These are phyloP conservation scores for Curvularia lunata DNA, from an alignment of 2,329 filamentous ascomycete genomes.

Conservation along the genomic window DNA sequence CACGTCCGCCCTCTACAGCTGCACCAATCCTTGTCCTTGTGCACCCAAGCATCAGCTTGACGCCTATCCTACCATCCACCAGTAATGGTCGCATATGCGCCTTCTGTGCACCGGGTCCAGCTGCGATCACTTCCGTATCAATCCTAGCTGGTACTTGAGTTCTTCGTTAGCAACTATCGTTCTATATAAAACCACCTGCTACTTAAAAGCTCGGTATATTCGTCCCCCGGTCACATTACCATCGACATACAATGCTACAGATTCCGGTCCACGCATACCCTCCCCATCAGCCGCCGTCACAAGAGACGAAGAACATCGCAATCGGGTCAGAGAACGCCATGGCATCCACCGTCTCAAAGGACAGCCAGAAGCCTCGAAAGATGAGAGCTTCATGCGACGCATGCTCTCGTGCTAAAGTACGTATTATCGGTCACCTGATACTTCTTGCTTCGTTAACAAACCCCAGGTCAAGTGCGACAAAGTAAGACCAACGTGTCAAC, in stretches of 20 bases:
- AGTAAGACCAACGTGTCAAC: conserved; percentile 46
- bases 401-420: conserved; percentile 47
- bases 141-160: conserved; percentile 25
- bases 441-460: conserved; percentile 9
- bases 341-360: conserved; percentile 30
- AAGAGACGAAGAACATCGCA: conserved; percentile 35
- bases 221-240: conserved; percentile 21
- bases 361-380: conserved; percentile 44
- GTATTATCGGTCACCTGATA: not conserved
- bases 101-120: conserved; percentile 27
- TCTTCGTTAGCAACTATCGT: conserved; percentile 23
- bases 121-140: conserved; percentile 30
- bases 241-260: conserved; percentile 39
- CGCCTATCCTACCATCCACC: conserved; percentile 34
- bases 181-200: conserved; percentile 43
- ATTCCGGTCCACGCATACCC: conserved; percentile 34
- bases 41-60: conserved; percentile 41
- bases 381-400: conserved; percentile 49
- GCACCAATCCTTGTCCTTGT: conserved; percentile 39
- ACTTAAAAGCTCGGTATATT: conserved; percentile 23
- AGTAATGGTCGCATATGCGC: conserved; percentile 33
- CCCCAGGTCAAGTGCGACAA: conserved; percentile 47
- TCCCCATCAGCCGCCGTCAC: conserved; percentile 31
- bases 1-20: conserved; percentile 35
- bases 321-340: conserved; percentile 26